These are phyloP conservation scores for Heterobasidion irregulare DNA, from an alignment of 1,284 basidiomycete species.

Conservation along the genomic window DNA sequence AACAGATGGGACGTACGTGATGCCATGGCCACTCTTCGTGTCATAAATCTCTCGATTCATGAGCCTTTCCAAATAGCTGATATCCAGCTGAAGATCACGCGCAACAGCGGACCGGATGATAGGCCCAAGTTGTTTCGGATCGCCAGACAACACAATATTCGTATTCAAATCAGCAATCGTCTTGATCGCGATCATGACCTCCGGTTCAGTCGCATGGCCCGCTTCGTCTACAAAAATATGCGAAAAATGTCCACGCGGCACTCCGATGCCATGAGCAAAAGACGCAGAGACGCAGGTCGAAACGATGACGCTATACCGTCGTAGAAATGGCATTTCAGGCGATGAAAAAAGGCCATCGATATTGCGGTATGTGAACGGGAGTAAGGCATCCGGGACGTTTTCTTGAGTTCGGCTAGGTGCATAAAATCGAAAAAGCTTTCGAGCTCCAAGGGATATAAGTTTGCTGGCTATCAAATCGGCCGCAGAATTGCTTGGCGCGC, in stretches of 20 bases:
- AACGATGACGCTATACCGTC: conserved; percentile 45
- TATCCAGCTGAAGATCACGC: conserved; percentile 31
- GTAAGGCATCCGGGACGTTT: conserved; percentile 34
- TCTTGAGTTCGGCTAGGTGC: conserved; percentile 46
- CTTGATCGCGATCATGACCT: conserved; percentile 46
- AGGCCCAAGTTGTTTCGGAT: conserved; percentile 52
- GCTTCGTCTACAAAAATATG: conserved; percentile 66
- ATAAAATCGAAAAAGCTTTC: conserved; percentile 52
- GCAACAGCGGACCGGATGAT: conserved; percentile 42
- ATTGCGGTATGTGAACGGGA: conserved; percentile 30
- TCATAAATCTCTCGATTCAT: conserved; percentile 40
- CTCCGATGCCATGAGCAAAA: conserved; percentile 45
- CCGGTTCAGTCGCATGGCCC: conserved; percentile 53
- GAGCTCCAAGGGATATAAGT: conserved; percentile 28
- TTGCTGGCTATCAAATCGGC: conserved; percentile 53
- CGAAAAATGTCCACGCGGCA: conserved; percentile 47
- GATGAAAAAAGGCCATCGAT: conserved; percentile 36
- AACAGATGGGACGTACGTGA: conserved; percentile 26
- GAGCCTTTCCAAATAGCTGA: conserved; percentile 42
- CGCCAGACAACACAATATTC: conserved; percentile 46
- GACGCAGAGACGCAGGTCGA: conserved; percentile 55
- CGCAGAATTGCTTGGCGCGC: conserved; percentile 57
- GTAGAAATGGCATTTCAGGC: conserved; percentile 32
- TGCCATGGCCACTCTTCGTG: conserved; percentile 17
- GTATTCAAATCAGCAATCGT: conserved; percentile 30